These are phyloP conservation scores for Lyophyllum decastes DNA, from an alignment of 768 basidiomycete genomes.

Conservation along the genomic window DNA sequence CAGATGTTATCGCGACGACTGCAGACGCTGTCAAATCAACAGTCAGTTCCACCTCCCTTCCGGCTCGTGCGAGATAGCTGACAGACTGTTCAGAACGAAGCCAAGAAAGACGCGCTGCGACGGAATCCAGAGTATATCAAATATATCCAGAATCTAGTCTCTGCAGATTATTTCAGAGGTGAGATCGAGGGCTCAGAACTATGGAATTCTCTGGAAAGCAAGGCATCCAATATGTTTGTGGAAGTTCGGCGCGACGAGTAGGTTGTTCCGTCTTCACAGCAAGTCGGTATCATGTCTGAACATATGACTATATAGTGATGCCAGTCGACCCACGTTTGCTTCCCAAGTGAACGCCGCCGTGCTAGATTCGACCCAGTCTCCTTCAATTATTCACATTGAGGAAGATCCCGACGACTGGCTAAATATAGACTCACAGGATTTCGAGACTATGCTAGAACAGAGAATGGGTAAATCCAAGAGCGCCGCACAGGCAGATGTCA, in stretches of 20 bases:
- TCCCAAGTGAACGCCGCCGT: slow-evolving; percentile 68
- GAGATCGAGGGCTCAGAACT: slow-evolving; percentile 75
- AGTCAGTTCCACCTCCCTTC: slow-evolving; percentile 36
- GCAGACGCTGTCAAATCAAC: slow-evolving; percentile 42
- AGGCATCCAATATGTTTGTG: slow-evolving; percentile 69
- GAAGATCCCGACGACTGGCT: slow-evolving; percentile 73
- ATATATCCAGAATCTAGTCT: slow-evolving; percentile 68
- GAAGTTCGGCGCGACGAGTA: slow-evolving; percentile 68
- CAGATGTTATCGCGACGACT: slow-evolving; percentile 34
- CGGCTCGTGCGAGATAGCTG: slow-evolving; percentile 2
- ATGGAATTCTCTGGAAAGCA: slow-evolving; percentile 75
- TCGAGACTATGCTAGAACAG: slow-evolving; percentile 71
- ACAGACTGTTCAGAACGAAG: slow-evolving; percentile 48
- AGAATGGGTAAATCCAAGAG: slow-evolving; percentile 28
- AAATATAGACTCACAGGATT: slow-evolving; percentile 70
- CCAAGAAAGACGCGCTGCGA: slow-evolving; percentile 66
- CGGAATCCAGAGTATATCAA: slow-evolving; percentile 66
- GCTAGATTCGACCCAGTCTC: slow-evolving; percentile 22
- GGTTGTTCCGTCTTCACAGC: slow-evolving; percentile 26
- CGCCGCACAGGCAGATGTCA: slow-evolving; percentile 29
- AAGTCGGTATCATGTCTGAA: not conserved
- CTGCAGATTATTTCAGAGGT: slow-evolving; percentile 74
- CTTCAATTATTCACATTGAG: slow-evolving; percentile 1
- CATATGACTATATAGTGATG: slow-evolving; percentile 39
- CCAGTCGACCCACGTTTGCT: slow-evolving; percentile 76